These are phyloP conservation scores for Tilletia setariae DNA, from an alignment of 1,284 basidiomycete genomes.

Conservation along the genomic window DNA sequence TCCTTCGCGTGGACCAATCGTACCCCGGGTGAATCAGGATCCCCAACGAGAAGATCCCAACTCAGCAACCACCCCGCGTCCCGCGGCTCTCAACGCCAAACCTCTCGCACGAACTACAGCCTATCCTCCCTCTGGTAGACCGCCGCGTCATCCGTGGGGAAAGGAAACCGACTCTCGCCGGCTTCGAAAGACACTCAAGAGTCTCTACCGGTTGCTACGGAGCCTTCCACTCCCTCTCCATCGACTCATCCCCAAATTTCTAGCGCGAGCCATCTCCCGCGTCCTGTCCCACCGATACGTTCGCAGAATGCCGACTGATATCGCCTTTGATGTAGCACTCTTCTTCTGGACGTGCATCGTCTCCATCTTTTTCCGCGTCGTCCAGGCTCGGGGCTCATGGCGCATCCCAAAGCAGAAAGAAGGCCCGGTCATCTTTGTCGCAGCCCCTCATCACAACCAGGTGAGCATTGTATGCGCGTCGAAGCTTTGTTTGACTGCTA, in stretches of 20 bases:
- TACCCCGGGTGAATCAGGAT: neutral
- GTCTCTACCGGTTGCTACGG: conserved; percentile 7
- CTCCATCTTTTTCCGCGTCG: conserved; percentile 95
- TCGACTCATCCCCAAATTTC: conserved; percentile 34
- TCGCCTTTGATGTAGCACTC: conserved; percentile 55
- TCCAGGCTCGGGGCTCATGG: conserved; percentile 83
- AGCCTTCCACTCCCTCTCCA: conserved; percentile 44
- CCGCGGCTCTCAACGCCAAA: neutral
- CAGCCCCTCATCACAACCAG: conserved; percentile 94
- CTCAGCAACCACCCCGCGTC: neutral
- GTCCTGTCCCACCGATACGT: conserved; percentile 37
- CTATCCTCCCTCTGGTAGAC: neutral
- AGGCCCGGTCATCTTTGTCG: conserved; percentile 94
- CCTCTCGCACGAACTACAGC: neutral
- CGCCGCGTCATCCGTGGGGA: conserved; percentile 13
- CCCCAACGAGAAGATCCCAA: too few species aligned
- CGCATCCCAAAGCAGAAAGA: conserved; percentile 71
- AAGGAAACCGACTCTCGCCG: conserved; percentile 2
- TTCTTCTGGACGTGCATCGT: conserved; percentile 69
- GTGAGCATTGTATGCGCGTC: conserved; percentile 56
- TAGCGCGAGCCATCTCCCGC: conserved; percentile 38
- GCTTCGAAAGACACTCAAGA: conserved; percentile 12
- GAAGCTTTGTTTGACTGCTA: neutral
- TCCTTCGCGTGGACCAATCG: neutral
- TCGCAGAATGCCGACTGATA: conserved; percentile 43